phyloP scores from a whole-genome alignment of 2,329 filamentous ascomycete genomes.

The Exophiala sideris region DNA sequence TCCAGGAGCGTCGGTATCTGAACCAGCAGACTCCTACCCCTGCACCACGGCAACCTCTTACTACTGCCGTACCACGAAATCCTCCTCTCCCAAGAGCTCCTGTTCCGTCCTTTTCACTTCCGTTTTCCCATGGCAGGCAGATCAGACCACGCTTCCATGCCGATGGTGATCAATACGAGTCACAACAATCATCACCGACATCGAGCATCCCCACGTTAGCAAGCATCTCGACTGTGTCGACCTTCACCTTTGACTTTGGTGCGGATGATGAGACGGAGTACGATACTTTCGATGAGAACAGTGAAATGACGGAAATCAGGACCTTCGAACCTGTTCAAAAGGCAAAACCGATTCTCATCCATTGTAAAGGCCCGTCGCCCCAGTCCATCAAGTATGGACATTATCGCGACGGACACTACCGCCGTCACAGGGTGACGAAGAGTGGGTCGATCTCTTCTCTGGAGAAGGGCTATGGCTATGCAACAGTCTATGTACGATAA shows the following conservation, averaged over 20 bases:
- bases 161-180: neutral
- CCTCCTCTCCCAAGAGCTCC: neutral
- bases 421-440: neutral
- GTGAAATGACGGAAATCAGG: constrained; percentile 11
- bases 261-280: constrained; percentile 11
- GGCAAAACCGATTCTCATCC: constrained; percentile 16
- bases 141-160: constrained; percentile 9
- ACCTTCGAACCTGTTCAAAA: constrained; percentile 15
- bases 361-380: constrained; percentile 14
- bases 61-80: constrained; percentile 9
- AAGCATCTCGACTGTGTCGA: constrained; percentile 18
- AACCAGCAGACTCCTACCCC: constrained; percentile 14
- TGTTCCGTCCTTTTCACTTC: constrained; percentile 16
- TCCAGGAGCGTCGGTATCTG: neutral
- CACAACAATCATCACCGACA: constrained; percentile 2
- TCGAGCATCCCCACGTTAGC: constrained; percentile 13
- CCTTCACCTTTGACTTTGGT: constrained; percentile 16
- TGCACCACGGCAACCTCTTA: constrained; percentile 1
- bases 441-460: neutral
- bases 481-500: constrained; percentile 3
- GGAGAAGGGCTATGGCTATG: neutral
- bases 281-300: constrained; percentile 10
- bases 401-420: neutral
- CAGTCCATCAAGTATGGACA: constrained; percentile 17
- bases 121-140: constrained; percentile 14